Base-by-base conservation (phyloP, 495 filamentous ascomycete species). In the Trichocladium antarcticum region DNA sequence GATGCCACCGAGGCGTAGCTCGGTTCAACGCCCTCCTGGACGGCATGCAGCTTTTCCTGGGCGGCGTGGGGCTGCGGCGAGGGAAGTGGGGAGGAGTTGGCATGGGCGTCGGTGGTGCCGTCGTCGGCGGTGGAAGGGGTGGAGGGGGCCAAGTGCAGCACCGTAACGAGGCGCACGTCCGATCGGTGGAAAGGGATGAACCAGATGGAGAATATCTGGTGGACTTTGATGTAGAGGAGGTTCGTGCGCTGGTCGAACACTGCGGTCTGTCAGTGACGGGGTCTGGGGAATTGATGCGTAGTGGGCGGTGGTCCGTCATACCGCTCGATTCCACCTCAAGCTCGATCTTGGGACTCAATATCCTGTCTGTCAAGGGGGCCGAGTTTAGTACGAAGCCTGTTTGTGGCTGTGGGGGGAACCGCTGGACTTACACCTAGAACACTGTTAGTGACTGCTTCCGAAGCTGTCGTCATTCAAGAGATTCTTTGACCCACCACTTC, bases 141-240 rank as follows among this genome's bases (percentile, higher is more conserved):
- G 28, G 42, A 46, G n/a, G 63, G 60, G n/a, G 61, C 68, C 5
- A 92, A 74, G 37, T 77, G 64, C 3, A 94, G 68, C n/a, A 89
- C 78, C 0, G 82, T 83, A n/a, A 83, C 81, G 10, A 92, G 75
- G 20, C 70, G 74, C 43, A 85, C 85, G 1, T 74, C 73, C 15
- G 83, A 72, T 8, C 73, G 66, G 67, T 86, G 76, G 63, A 83
- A 84, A 14, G 87, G 87, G 37, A 92, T 58, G 54, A 88, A 66
- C 78, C 82, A 88, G 51, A 89, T 74, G 6, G 78, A 76, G 64
- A 93, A 92, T 34, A 80, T 67, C 62, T 92, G 87, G 35, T 66
- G 72, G 50, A 87, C 72, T 15, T 72, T 70, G 44, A 87, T 73
- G 63, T 89, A 93, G 50, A 92, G 72, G 53, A 74, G 72, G 17